phyloP scores from a whole-genome alignment of 805 yeast genomes.

The Barnettozyma siamensis region DNA sequence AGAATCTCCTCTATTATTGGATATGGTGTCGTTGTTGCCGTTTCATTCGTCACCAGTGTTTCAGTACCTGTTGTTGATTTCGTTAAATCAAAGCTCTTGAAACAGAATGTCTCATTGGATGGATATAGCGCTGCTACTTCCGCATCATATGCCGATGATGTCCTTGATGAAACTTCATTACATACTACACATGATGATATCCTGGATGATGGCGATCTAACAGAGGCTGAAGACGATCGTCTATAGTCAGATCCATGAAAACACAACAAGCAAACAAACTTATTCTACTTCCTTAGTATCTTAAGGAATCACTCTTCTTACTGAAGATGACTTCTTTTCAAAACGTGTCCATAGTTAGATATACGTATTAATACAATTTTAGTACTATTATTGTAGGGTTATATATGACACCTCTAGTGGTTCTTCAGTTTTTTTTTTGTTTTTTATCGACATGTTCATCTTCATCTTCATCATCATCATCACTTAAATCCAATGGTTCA shows the following conservation, averaged over 20 bases:
- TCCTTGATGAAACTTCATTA: conserved; percentile 12
- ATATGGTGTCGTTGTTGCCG: conserved; percentile 28
- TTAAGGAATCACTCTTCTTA: not conserved
- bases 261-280: not conserved
- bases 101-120: conserved; percentile 13
- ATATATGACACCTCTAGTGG: too few relatives aligned
- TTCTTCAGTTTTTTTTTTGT: conserved; percentile 1
- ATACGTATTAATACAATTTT: not conserved
- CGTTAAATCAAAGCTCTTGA: conserved; percentile 3
- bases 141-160: conserved; percentile 11
- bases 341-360: conserved; percentile 4
- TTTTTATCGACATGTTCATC: conserved; percentile 5
- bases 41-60: conserved; percentile 17
- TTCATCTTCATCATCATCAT: conserved; percentile 8
- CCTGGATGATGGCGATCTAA: conserved; percentile 27
- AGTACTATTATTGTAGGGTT: too few relatives aligned
- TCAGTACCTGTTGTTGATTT: conserved; percentile 8
- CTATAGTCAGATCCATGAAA: conserved; percentile 1
- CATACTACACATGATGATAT: conserved; percentile 22
- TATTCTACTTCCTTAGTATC: not conserved
- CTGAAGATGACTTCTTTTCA: too few relatives aligned
- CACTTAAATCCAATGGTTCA: conserved; percentile 42
- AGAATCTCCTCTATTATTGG: conserved; percentile 34
- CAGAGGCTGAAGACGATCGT: conserved; percentile 25
- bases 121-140: conserved; percentile 9